Base-by-base conservation (phyloP, 345 rosid species). In the Cardamine chenopodiifolia region DNA sequence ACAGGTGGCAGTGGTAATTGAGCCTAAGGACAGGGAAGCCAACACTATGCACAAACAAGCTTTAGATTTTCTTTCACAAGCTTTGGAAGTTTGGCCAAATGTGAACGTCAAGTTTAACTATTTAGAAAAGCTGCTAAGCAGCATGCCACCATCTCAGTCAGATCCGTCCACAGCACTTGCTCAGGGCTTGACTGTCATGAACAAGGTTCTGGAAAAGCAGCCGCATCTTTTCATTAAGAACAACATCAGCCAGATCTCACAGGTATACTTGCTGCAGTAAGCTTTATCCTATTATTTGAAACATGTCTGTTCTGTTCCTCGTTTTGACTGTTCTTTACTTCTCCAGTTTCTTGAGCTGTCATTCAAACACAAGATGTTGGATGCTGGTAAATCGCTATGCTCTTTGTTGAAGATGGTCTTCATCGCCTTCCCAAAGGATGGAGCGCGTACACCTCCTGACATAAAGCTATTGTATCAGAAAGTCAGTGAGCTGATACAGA, bases 101-200 rank as follows among this genome's bases (percentile, higher is more conserved):
- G 97, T 92, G 26, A 95, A 95, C 79, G 97, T 92, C 58, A 92
- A 95, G 78, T 90, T 95, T 79, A 95, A 89, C 83, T 92, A 95
- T 81, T 81, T 95, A 37, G 99, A 95, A 78, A 92, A 92, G 81
- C 85, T 95, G 48, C 83, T 92, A n/a, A 84, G 88, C 81, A 88
- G 90, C 66, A 82, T 87, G 74, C 95, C 90, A 75, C 91, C 96
- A 70, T 86, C 97, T 67, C 98, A 94, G 78, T 86, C 97, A 5
- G 97, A 95, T 74, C 99, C 99, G 78, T 90, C 99, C 48, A 83
- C 97, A 32, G 89, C 97, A 60, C 93, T 95, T 82, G 87, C 92
- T 19, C 99, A 95, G 79, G 99, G 97, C 70, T 90, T 95, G 85
- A 97, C 92, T 69, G 96, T 95, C 78, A 95, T 95, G 99, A 92